phyloP scores from a whole-genome alignment of 768 basidiomycete genomes.

The Peribolospora kevripleyi region DNA sequence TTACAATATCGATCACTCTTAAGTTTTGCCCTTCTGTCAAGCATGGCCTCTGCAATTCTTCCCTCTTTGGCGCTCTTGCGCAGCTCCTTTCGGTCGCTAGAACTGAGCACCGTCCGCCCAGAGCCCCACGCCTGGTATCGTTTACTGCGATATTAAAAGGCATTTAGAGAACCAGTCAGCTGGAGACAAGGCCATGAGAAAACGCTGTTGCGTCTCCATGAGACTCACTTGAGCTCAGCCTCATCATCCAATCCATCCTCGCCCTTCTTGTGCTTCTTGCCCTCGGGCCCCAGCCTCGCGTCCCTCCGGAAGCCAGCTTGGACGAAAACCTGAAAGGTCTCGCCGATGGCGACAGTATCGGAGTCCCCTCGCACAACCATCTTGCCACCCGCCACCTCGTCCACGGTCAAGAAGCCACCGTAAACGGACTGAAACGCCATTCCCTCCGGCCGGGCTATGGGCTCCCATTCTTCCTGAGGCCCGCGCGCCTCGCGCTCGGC shows the following conservation, averaged over 20 bases:
- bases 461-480: constrained; percentile 83
- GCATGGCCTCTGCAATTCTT: constrained; percentile 48
- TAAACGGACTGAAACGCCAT: constrained; percentile 50
- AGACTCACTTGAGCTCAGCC: constrained; percentile 41
- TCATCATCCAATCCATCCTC: constrained; percentile 36
- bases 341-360: constrained; percentile 59
- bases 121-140: constrained; percentile 68
- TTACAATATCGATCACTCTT: constrained; percentile 29
- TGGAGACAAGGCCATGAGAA: not conserved
- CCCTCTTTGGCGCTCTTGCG: constrained; percentile 58
- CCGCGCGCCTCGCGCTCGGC: constrained; percentile 72
- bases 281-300: constrained; percentile 49
- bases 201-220: not conserved
- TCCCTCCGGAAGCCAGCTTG: constrained; percentile 74
- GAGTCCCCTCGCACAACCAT: constrained; percentile 58
- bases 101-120: constrained; percentile 43
- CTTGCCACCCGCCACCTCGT: constrained; percentile 63
- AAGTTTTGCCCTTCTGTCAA: constrained; percentile 56
- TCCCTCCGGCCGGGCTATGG: constrained; percentile 46
- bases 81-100: constrained; percentile 50
- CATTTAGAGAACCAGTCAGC: not conserved
- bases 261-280: constrained; percentile 34
- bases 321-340: constrained; percentile 71
- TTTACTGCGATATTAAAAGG: constrained; percentile 24
- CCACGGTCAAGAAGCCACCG: constrained; percentile 62